phyloP scores from a whole-genome alignment of 108 stramenopile species.

The Heterococcus sp. region DNA sequence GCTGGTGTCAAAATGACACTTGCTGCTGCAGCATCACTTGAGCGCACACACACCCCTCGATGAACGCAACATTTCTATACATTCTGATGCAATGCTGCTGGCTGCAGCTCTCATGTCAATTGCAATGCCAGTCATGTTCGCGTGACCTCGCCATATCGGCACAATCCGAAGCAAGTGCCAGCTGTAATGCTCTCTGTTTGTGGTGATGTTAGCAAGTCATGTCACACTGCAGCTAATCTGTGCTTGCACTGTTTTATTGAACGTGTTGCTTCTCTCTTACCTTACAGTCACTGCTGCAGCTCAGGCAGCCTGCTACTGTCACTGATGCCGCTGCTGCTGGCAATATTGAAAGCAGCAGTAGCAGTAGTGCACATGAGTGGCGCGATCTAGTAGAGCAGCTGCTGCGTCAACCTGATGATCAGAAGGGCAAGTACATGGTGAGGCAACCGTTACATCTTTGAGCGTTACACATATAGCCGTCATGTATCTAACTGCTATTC shows the following conservation, averaged over 20 bases:
- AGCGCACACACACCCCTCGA: not conserved
- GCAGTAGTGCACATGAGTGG: not conserved
- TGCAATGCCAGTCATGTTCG: no score
- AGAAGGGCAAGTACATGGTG: constrained; percentile 1
- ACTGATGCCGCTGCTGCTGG: not conserved
- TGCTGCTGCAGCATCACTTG: no score
- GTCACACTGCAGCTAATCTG: no score
- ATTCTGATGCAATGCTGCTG: not conserved
- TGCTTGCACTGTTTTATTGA: no score
- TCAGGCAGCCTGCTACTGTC: not conserved
- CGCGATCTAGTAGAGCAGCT: not conserved
- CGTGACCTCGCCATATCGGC: not conserved
- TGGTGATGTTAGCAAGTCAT: no score
- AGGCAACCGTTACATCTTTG: no score
- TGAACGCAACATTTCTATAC: not conserved
- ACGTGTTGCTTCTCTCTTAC: not conserved
- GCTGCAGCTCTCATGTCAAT: no score
- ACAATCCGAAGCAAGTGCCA: no score
- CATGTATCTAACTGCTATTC: no score
- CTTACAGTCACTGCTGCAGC: not conserved
- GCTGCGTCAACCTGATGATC: not conserved
- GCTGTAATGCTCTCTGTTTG: no score
- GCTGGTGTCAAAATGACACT: not conserved
- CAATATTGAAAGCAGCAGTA: not conserved
- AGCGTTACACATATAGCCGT: no score